Evolutionary conservation across 1,284 basidiomycete genomes (phyloP).

Genomic region (Porodaedalea pini): DNA sequence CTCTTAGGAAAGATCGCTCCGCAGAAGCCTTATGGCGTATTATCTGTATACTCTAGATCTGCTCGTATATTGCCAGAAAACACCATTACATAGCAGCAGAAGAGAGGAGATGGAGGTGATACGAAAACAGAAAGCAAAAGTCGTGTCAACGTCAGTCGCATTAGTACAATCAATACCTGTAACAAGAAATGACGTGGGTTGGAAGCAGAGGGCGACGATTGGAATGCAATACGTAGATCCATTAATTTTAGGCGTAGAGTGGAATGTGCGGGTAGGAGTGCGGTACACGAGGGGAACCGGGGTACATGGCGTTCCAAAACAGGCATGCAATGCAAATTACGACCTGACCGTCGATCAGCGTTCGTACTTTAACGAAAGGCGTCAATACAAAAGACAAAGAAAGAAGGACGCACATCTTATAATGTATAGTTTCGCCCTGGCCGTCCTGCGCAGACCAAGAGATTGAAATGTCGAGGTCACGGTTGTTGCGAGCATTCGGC

Average conservation of each 20-base stretch:
- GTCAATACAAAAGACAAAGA: conserved; percentile 20
- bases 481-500: conserved; percentile 87
- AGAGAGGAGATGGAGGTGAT: too few relatives aligned
- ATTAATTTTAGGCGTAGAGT: not conserved
- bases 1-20: too few relatives aligned
- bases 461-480: conserved; percentile 88
- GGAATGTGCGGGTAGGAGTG: not conserved
- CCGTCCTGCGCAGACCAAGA: conserved; percentile 53
- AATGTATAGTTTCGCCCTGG: conserved; percentile 46
- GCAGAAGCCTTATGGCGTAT: too few relatives aligned
- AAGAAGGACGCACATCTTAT: conserved; percentile 69
- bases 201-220: too few relatives aligned
- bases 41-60: too few relatives aligned
- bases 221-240: not conserved
- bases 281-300: not conserved
- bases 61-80: too few relatives aligned
- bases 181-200: not conserved
- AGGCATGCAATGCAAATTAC: not conserved
- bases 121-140: too few relatives aligned
- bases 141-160: not conserved
- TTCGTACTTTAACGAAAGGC: not conserved
- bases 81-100: too few relatives aligned
- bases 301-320: not conserved
- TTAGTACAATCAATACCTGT: not conserved
- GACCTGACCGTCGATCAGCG: conserved; percentile 16